Evolutionary conservation across 1,284 basidiomycete species (phyloP).

Genomic region (Leccinum subrobustum): DNA sequence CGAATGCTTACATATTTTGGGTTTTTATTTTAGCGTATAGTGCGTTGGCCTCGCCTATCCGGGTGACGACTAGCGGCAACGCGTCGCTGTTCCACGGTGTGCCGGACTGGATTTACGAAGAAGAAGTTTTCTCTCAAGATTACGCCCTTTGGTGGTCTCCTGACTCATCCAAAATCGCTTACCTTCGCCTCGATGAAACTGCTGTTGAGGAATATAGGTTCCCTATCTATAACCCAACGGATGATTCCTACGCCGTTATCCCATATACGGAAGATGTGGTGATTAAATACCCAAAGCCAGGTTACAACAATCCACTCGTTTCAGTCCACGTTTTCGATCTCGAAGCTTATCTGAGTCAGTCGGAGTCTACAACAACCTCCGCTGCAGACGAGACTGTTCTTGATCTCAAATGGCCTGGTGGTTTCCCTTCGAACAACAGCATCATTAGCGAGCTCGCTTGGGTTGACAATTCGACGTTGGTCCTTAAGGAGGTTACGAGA

Average conservation of each 20-base stretch:
- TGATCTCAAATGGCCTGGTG: conserved; percentile 65
- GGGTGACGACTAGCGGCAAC: conserved; percentile 82
- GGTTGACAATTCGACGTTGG: conserved; percentile 74
- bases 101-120: conserved; percentile 97
- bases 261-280: conserved; percentile 78
- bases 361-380: conserved; percentile 33
- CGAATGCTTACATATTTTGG: background rate
- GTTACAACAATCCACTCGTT: conserved; percentile 87
- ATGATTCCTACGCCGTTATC: conserved; percentile 62
- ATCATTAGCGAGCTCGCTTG: conserved; percentile 85
- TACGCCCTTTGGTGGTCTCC: conserved; percentile 92
- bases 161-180: conserved; percentile 78
- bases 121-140: conserved; percentile 80
- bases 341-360: conserved; percentile 41
- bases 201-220: conserved; percentile 83
- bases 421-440: conserved; percentile 60
- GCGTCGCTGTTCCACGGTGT: conserved; percentile 90
- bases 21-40: conserved; percentile 28
- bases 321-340: conserved; percentile 84
- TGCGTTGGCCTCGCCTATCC: conserved; percentile 52
- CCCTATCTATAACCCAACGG: conserved; percentile 88
- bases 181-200: conserved; percentile 86
- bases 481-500: conserved; percentile 87
- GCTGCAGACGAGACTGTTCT: conserved; percentile 48
- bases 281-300: conserved; percentile 93